Percentiles rank a stretch among this genome's conserved stretches.
Conservation (phyloP, 257 asterid species). For the Oldenlandia corymbosa region DNA sequence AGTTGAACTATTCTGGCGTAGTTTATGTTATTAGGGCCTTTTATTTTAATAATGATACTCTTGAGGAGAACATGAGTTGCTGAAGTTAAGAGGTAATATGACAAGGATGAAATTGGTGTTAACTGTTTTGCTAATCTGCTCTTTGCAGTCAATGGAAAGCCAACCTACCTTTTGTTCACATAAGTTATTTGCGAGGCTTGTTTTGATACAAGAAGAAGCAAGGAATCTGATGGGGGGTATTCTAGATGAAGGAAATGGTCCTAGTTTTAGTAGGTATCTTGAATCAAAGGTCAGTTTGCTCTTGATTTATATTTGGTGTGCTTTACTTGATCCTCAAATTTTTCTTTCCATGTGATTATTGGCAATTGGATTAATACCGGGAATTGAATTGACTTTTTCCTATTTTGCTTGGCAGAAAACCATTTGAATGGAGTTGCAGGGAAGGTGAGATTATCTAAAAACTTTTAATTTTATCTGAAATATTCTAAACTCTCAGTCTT, state of each 20-base stretch:
- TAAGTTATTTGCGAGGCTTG: conserved; percentile 93
- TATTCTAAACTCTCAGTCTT: background rate
- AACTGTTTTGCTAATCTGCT: background rate
- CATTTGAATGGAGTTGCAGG: conserved; percentile 55
- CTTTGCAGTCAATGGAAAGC: conserved; percentile 80
- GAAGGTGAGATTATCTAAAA: conserved; percentile 44
- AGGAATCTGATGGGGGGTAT: conserved; percentile 97
- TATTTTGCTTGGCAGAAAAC: conserved; percentile 14
- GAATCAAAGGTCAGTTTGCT: conserved; percentile 72
- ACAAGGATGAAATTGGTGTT: background rate
- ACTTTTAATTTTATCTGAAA: conserved; percentile 1
- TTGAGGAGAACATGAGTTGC: background rate
- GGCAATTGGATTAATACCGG: background rate
- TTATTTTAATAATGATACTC: background rate
- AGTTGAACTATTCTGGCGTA: conserved; percentile 2
- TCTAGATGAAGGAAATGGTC: conserved; percentile 90
- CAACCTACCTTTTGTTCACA: conserved; percentile 74
- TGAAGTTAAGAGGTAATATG: background rate
- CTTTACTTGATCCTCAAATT: background rate
- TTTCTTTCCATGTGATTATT: background rate
- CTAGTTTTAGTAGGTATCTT: conserved; percentile 79
- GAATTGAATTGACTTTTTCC: background rate
- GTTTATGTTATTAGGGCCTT: background rate
- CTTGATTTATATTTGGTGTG: conserved; percentile 7
- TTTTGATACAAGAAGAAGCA: conserved; percentile 95